Evolutionary conservation across 768 basidiomycete genomes (phyloP), one percentile per base, ranked within the genome.

Genomic region (Gloeostereum incarnatum): DNA sequence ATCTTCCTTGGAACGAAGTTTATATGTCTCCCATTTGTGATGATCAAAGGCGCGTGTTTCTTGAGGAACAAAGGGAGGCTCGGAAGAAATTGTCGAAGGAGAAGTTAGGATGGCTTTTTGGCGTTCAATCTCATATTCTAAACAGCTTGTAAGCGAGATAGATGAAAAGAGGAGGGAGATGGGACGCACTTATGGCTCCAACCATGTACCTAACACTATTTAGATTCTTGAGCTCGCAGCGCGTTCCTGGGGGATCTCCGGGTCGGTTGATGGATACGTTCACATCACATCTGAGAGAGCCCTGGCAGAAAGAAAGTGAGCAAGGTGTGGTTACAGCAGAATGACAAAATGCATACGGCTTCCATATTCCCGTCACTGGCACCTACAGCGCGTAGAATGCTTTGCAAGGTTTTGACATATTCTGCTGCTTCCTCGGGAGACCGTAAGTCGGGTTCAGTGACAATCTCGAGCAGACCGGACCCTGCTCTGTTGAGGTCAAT

Each of bases 341-440:
- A 31, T 11, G 21, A 22, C 8, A 19, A 24, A 32, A 22, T n/a
- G 49, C 60, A 33, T 48, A 88, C 94, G 57, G 90, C 81, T 49
- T 99, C 96, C 96, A 98, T 98, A 51, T 93, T 93, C 1, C 89
- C 92, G 54, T 94, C 90, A 45, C 90, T 91, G 0, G 88, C 79
- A 0, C 89, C 91, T 3, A 94, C 67, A 11, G 86, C 71, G 13
- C 93, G 73, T 6, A 98, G 62, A 13, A 96, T 51, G 3, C 78
- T 71, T 54, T 96, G 92, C 2, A 99, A 64, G 6, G 81, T 69
- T 26, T 80, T 69, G 4, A 97, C 86, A 60, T 94, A 98, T 5
- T 77, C 74, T 1, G 75, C 86, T 14, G 90, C 93, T 56, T 98
- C 87, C 57, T 94, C 90, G 3, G 96, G 81, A 1, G 86, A 85